Base-by-base conservation (phyloP, 2,329 filamentous ascomycete species). In the Alternaria incomplexa region DNA sequence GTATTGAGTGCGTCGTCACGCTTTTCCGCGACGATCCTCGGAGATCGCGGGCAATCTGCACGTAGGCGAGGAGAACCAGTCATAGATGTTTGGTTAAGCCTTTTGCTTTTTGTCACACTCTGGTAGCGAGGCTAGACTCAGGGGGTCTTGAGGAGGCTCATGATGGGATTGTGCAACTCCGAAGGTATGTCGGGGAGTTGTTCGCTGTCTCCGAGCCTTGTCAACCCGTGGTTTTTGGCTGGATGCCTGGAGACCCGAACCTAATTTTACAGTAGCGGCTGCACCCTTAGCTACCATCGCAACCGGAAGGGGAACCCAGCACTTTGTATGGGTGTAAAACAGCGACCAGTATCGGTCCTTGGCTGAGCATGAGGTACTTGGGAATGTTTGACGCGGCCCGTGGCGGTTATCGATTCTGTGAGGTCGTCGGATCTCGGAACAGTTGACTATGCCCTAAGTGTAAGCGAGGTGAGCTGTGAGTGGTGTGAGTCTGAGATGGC, bases 401-500 rank as follows among this genome's bases (percentile, higher is more conserved):
- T 30, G 28, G 51, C 61, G 64, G 58, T 26, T 54, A 62, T 64
- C 56, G 58, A 55, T 46, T 17, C 47, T 44, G 26, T 25, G 13
- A 48, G 28, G 44, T 56, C 22, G 30, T 57, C 51, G 54, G 63
- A 69, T 59, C 58, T 68, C 58, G 63, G 65, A 61, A 60, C 47
- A 40, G 40, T 48, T 56, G 28, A 32, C 36, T 48, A 47, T 45
- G 50, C 23, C 40, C 57, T n/a, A 54, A 43, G 15, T 54, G 20
- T 48, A 57, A 54, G 56, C 60, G 40, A 60, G 58, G 50, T 62
- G 32, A 36, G 40, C 50, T 32, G 45, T 53, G 30, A 26, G 58
- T 67, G 61, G 63, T 62, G 62, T 71, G 66, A 83, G 7, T 80
- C 77, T 22, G 22, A 43, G 15, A 70, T 73, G 63, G 63, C 56